Conservation (phyloP, 352 stramenopile species). For the Phytopythium ostracodes region DNA sequence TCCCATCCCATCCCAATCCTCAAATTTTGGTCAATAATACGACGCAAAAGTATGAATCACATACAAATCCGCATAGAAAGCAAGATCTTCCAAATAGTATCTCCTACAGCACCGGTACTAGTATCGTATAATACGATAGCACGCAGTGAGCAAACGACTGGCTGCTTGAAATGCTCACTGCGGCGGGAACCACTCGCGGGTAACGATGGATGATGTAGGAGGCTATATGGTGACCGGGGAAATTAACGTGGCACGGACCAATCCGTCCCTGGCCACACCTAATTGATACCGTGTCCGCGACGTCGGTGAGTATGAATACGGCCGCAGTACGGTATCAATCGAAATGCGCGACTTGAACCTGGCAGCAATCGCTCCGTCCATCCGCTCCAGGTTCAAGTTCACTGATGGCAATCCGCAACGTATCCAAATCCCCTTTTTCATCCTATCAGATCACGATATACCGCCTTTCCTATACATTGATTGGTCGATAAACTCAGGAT, state of each 20-base stretch:
- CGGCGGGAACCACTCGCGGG: background rate
- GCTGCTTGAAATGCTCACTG: slow-evolving; percentile 1
- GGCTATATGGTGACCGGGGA: background rate
- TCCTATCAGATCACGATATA: background rate
- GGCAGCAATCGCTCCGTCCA: background rate
- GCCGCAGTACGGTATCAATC: background rate
- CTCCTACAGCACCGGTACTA: no score
- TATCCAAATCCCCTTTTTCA: background rate
- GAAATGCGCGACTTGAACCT: background rate
- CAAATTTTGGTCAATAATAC: no score
- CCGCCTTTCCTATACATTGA: background rate
- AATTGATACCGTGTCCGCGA: no score
- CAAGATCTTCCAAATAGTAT: no score
- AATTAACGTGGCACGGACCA: no score
- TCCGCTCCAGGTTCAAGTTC: background rate
- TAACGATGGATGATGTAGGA: background rate
- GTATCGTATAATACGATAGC: no score
- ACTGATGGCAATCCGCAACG: background rate
- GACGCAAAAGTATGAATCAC: no score
- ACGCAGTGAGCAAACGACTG: no score
- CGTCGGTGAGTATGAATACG: background rate
- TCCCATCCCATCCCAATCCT: no score
- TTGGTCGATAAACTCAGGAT: background rate
- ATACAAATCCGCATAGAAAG: no score
- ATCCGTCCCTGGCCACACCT: no score